These are phyloP conservation scores for Penicillium goetzii DNA, from an alignment of 495 filamentous ascomycete species.

Conservation along the genomic window DNA sequence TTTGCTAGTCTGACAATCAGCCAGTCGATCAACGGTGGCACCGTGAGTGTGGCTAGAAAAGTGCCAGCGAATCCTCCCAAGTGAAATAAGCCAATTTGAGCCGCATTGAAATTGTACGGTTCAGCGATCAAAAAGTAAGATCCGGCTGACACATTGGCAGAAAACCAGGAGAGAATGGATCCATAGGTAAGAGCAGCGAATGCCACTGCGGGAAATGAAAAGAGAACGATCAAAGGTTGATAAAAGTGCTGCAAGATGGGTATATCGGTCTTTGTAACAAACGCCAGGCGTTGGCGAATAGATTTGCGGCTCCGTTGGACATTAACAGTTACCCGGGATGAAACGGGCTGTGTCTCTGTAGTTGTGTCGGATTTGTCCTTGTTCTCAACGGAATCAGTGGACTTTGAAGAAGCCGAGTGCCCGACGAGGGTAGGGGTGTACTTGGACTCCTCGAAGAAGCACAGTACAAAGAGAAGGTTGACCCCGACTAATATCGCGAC, in stretches of 20 bases:
- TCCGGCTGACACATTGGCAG: slow-evolving; percentile 7
- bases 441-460: slow-evolving; percentile 44
- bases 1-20: slow-evolving; percentile 29
- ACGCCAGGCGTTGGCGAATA: slow-evolving; percentile 16
- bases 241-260: slow-evolving; percentile 17
- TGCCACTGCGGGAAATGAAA: slow-evolving; percentile 17
- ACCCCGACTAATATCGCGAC: slow-evolving; percentile 43
- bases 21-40: slow-evolving; percentile 36
- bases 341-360: not conserved
- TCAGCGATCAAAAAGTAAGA: slow-evolving; percentile 16
- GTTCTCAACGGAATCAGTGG: not conserved
- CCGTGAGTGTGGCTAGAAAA: slow-evolving; percentile 28
- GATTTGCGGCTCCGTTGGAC: slow-evolving; percentile 11
- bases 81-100: slow-evolving; percentile 35
- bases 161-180: slow-evolving; percentile 16
- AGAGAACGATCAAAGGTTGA: slow-evolving; percentile 17
- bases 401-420: slow-evolving; percentile 1
- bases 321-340: not conserved
- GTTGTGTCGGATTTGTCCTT: not conserved
- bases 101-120: slow-evolving; percentile 40
- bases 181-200: slow-evolving; percentile 16
- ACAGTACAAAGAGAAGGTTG: slow-evolving; percentile 35
- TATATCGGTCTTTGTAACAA: slow-evolving; percentile 19
- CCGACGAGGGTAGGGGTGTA: slow-evolving; percentile 19
- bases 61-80: slow-evolving; percentile 35